Percentiles rank a stretch among this genome's conserved stretches.
These are phyloP conservation scores for Quercus alba DNA, from an alignment of 306 rosid species.

Conservation along the genomic window DNA sequence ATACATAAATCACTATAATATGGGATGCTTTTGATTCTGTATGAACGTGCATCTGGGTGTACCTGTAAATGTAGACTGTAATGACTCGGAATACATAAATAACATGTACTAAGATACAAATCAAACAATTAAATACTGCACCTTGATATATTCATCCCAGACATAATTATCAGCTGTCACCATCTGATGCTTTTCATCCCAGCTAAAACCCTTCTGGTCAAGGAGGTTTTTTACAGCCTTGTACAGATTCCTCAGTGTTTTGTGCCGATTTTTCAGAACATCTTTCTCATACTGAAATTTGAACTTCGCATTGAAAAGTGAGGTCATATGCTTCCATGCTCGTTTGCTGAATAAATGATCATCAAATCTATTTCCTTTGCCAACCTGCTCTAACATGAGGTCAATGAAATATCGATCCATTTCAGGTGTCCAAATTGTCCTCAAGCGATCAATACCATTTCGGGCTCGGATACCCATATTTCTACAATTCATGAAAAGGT, in stretches of 20 bases:
- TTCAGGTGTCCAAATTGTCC: conserved; percentile 79
- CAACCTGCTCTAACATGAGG: conserved; percentile 65
- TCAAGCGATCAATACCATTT: conserved; percentile 46
- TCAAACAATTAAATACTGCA: conserved; percentile 7
- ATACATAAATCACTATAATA: conserved; percentile 46
- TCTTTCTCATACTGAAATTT: conserved; percentile 72
- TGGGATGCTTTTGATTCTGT: conserved; percentile 64
- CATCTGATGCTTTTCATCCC: conserved; percentile 70
- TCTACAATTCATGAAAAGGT: conserved; percentile 9
- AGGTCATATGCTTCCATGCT: conserved; percentile 70
- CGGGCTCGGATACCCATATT: conserved; percentile 40
- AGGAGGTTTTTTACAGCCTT: conserved; percentile 53
- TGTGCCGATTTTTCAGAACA: conserved; percentile 67
- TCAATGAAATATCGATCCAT: conserved; percentile 74
- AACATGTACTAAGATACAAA: background rate
- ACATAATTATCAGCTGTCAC: conserved; percentile 60
- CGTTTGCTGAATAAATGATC: conserved; percentile 67
- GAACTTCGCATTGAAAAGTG: conserved; percentile 59
- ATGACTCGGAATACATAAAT: background rate
- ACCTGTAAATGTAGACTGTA: conserved; percentile 33
- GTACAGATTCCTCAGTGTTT: conserved; percentile 63
- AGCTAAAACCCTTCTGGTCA: conserved; percentile 53
- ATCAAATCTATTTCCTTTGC: conserved; percentile 48
- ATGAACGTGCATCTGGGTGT: conserved; percentile 52
- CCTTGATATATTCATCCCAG: conserved; percentile 79